Evolutionary conservation across 495 filamentous ascomycete genomes (phyloP).

Genomic region (Podospora sp.): DNA sequence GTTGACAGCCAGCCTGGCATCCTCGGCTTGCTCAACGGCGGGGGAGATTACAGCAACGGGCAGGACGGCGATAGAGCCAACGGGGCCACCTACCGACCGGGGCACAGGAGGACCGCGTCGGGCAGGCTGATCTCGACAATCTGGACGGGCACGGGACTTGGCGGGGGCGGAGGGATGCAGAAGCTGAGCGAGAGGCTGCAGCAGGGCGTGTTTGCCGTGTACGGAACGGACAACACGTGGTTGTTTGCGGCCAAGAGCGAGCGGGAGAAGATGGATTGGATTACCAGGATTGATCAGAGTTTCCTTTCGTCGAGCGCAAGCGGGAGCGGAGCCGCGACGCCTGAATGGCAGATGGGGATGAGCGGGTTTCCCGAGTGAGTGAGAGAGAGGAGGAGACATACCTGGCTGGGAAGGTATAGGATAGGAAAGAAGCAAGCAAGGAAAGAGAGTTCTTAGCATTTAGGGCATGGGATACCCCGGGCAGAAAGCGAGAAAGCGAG

Average conservation of each 20-base stretch:
- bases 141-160: slow-evolving; percentile 22
- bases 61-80: background rate
- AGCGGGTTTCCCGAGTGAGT: slow-evolving; percentile 1
- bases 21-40: slow-evolving; percentile 65
- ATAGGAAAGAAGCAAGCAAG: background rate
- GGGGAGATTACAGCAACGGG: background rate
- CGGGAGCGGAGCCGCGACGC: slow-evolving; percentile 26
- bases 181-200: slow-evolving; percentile 56
- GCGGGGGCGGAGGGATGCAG: slow-evolving; percentile 33
- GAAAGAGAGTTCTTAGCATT: background rate
- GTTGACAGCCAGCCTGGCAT: slow-evolving; percentile 90
- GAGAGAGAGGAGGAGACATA: background rate
- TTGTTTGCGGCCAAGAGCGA: slow-evolving; percentile 88
- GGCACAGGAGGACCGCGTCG: slow-evolving; percentile 21
- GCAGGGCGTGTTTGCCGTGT: slow-evolving; percentile 86
- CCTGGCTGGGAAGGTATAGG: background rate
- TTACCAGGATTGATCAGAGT: slow-evolving; percentile 72
- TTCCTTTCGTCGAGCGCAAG: slow-evolving; percentile 34
- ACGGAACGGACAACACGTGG: slow-evolving; percentile 90
- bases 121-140: slow-evolving; percentile 23
- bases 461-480: background rate
- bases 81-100: background rate
- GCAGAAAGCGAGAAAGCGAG: background rate
- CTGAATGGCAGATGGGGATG: slow-evolving; percentile 2
- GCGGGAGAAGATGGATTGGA: slow-evolving; percentile 92